Evolutionary conservation across 257 asterid genomes (phyloP), one percentile per base, ranked within the genome.

Genomic region (Solanum chiquidenum): DNA sequence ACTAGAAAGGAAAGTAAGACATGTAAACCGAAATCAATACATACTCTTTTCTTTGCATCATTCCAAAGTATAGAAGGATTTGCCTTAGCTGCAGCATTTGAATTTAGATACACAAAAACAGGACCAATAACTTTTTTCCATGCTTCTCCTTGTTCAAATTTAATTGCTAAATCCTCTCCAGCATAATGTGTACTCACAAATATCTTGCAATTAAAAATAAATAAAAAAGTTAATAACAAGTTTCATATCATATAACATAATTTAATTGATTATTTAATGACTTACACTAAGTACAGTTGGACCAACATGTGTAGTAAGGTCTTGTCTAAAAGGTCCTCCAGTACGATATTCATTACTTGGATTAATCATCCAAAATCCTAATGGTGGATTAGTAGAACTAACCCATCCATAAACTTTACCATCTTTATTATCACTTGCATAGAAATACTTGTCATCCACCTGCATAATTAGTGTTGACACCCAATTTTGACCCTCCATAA

Each of bases 121-220:
- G 98, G 98, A 1, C 98, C 98, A 7, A 93, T 66, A 71, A 94
- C 98, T 87, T 93, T 95, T 85, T 92, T 95, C 98, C 98, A 95
- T 34, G 92, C 33, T 23, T 94, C 95, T 38, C 91, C 93, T 3
- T 44, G n/a, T 80, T 64, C 69, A 37, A 95, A 92, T 86, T 89
- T 89, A 83, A 93, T 55, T 5, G 92, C 89, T 35, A 94, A 84
- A 44, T 89, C 95, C 52, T 91, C 90, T 76, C 98, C 98, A 7
- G 92, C 94, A 12, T 95, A 95, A 91, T 94, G 98, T 7, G 88
- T 87, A 91, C 96, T 95, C 25, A 88, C 90, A 89, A 95, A 94
- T 94, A 93, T 89, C 98, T 95, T 2, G 91, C 46, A 75, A 77
- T 64, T 66, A 77, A 38, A 12, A n/a, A 4, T 80, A 80, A 80